These are phyloP conservation scores for Starmerella tilneyi DNA, from an alignment of 805 yeast species.

Conservation along the genomic window DNA sequence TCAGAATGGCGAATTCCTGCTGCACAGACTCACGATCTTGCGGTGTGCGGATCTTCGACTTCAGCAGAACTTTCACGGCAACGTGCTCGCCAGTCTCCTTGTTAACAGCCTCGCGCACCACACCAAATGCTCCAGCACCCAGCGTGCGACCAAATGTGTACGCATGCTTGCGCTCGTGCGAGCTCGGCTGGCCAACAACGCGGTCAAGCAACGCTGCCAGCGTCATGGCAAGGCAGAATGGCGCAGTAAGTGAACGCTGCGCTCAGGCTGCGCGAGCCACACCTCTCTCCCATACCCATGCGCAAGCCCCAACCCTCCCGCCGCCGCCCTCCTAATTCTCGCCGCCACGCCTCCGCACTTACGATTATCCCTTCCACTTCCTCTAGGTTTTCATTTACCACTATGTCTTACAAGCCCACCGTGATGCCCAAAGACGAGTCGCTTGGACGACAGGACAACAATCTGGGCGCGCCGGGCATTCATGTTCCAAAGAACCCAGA, in stretches of 20 bases:
- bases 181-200: conserved; percentile 61
- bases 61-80: conserved; percentile 80
- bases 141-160: conserved; percentile 73
- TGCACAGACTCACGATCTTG: conserved; percentile 57
- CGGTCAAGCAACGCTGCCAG: conserved; percentile 36
- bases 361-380: no score
- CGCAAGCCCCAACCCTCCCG: background rate
- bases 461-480: conserved; percentile 63
- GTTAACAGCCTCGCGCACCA: conserved; percentile 66
- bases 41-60: conserved; percentile 64
- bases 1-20: conserved; percentile 66
- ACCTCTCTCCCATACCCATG: background rate
- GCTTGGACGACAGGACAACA: conserved; percentile 12
- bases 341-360: background rate
- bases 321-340: no score
- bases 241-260: no score
- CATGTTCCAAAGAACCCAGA: conserved; percentile 52
- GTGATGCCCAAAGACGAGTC: conserved; percentile 30
- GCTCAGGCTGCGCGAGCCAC: background rate
- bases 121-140: conserved; percentile 94
- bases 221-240: no score
- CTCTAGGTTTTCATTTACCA: no score
- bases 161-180: conserved; percentile 53
- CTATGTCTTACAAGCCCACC: conserved; percentile 25
- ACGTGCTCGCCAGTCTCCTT: conserved; percentile 53